A percentile compares a stretch with the other conserved stretches of the same genome.
Evolutionary conservation across 495 filamentous ascomycete species (phyloP).

Genomic region (Daldinia bambusicola): DNA sequence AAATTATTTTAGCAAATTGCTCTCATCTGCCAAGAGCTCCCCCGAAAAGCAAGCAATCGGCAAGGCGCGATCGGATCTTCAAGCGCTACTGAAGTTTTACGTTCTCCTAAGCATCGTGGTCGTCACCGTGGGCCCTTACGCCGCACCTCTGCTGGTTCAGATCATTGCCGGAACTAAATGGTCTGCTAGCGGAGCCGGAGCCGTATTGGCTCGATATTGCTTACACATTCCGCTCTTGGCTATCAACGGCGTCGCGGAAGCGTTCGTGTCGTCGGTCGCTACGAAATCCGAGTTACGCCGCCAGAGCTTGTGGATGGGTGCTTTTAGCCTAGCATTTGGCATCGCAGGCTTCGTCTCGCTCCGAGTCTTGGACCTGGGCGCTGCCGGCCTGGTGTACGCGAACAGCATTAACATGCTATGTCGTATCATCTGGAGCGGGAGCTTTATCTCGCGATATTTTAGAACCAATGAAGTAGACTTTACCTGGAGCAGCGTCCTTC

Average conservation of each 20-base stretch:
- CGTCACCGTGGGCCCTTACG: slow-evolving; percentile 73
- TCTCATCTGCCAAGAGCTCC: slow-evolving; percentile 49
- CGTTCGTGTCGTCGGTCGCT: slow-evolving; percentile 89
- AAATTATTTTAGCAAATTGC: slow-evolving; percentile 82
- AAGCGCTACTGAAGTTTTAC: slow-evolving; percentile 69
- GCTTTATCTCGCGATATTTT: slow-evolving; percentile 77
- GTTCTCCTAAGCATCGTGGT: slow-evolving; percentile 73
- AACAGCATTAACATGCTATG: slow-evolving; percentile 88
- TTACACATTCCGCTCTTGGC: slow-evolving; percentile 94
- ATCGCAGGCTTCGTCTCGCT: slow-evolving; percentile 76
- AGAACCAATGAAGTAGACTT: slow-evolving; percentile 50
- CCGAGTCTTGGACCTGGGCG: slow-evolving; percentile 71
- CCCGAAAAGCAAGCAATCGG: slow-evolving; percentile 36
- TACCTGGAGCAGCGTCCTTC: slow-evolving; percentile 38
- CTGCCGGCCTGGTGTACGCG: slow-evolving; percentile 80
- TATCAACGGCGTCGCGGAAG: slow-evolving; percentile 90
- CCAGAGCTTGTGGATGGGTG: slow-evolving; percentile 85
- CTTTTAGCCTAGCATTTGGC: slow-evolving; percentile 78
- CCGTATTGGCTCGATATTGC: slow-evolving; percentile 79
- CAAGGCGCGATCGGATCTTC: slow-evolving; percentile 59
- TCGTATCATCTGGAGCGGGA: slow-evolving; percentile 80
- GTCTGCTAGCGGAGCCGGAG: slow-evolving; percentile 69
- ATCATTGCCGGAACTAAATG: slow-evolving; percentile 80
- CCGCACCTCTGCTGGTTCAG: slow-evolving; percentile 75
- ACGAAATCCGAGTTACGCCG: slow-evolving; percentile 71